Base-by-base conservation (phyloP, 2,329 filamentous ascomycete genomes). In the Colletotrichum sp. region DNA sequence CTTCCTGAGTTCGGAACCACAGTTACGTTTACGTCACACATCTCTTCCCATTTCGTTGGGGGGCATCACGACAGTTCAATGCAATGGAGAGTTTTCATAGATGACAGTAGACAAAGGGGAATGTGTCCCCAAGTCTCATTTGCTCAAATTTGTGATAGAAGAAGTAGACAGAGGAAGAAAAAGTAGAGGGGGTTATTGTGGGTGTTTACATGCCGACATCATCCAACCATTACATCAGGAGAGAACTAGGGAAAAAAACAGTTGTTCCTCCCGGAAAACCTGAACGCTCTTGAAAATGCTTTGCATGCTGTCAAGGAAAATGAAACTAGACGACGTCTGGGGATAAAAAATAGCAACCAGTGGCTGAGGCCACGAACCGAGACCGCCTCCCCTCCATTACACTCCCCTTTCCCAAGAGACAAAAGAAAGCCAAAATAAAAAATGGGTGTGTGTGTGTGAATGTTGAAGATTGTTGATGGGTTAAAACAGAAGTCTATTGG, bases 201-300 rank as follows among this genome's bases (percentile, higher is more conserved):
- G n/a, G 55, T 52, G 44, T 52, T 52, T 52, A 52, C 44, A 52
- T 52, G 44, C 44, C 44, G 44, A 52, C 44, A 25, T 52, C 44
- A 52, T 52, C 44, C 44, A 52, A 52, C 44, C n/a, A 22, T 52
- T 52, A 52, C 11, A 13, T n/a, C 44, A 8, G 44, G 44, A 22
- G 44, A 25, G 1, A 22, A 52, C n/a, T 22, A 6, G 25, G 25
- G 34, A 39, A 29, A 57, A 25, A 59, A 59, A 30, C 9, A n/a
- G 12, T 29, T 27, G 8, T 59, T 59, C 55, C 55, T 30, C 27
- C 55, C 5, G 19, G 55, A 59, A 59, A 55, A 49, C 32, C 62
- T 64, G 62, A 63, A 63, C 72, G 66, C 69, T 61, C 44, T 52
- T 52, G 44, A 32, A 70, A 70, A 75, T 75, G 72, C 72, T 75